These are phyloP conservation scores for Fusarium sp. DNA, from an alignment of 2,329 filamentous ascomycete genomes.

Conservation along the genomic window DNA sequence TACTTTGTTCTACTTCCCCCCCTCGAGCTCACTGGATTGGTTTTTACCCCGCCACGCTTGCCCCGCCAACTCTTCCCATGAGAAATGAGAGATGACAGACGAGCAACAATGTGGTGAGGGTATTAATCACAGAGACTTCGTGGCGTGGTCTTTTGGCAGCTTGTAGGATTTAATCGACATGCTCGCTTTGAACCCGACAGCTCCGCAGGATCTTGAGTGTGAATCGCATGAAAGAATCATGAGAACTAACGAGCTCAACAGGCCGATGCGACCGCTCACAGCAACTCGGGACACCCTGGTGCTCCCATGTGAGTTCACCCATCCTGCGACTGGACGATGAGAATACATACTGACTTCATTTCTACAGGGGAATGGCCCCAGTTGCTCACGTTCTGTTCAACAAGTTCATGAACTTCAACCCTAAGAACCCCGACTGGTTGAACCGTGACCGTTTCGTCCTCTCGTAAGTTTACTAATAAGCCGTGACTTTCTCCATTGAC, in stretches of 20 bases:
- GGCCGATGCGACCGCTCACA: slow-evolving; percentile 96
- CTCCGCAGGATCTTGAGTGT: background rate
- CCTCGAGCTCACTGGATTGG: slow-evolving; percentile 49
- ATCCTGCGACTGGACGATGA: slow-evolving; percentile 19
- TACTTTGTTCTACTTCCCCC: slow-evolving; percentile 42
- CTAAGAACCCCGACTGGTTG: slow-evolving; percentile 96
- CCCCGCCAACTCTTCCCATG: slow-evolving; percentile 44
- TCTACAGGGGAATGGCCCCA: slow-evolving; percentile 81
- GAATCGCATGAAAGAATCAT: slow-evolving; percentile 9
- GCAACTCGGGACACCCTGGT: slow-evolving; percentile 98
- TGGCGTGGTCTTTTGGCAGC: background rate
- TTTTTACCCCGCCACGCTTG: slow-evolving; percentile 53
- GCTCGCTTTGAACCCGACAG: slow-evolving; percentile 2
- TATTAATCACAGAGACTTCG: slow-evolving; percentile 2
- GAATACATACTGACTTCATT: slow-evolving; percentile 49
- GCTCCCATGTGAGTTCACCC: slow-evolving; percentile 82
- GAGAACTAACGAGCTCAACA: slow-evolving; percentile 57
- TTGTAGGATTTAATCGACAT: background rate
- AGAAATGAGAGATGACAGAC: slow-evolving; percentile 24
- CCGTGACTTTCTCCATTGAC: slow-evolving; percentile 7
- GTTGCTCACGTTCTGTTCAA: slow-evolving; percentile 97
- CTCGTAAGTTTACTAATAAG: slow-evolving; percentile 76
- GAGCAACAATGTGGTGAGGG: slow-evolving; percentile 24
- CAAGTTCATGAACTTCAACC: slow-evolving; percentile 99
- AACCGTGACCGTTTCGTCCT: slow-evolving; percentile 99